Evolutionary conservation across 2,329 filamentous ascomycete species (phyloP), one percentile per base, ranked within the genome.

Genomic region (Lachnellula subtilissima): DNA sequence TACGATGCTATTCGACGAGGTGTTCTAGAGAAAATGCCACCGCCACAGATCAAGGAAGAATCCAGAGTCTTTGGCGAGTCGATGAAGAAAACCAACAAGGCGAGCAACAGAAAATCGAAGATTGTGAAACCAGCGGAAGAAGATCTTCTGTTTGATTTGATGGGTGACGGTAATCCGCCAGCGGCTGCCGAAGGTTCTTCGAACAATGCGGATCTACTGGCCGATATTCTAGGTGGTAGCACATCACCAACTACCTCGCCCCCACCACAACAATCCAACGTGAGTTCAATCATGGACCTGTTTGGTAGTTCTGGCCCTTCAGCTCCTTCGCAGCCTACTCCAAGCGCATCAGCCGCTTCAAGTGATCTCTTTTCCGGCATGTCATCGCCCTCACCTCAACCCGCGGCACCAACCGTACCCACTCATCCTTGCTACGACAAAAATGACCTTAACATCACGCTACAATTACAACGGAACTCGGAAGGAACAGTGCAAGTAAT

Each of bases 21-120:
- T 56, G 94, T 99, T 2, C 77, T 99, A 11, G 94, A 99, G 74
- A 95, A 94, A 72, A 99, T 99, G 95, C 94, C 94, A 7, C 84
- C 94, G 1, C 94, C 94, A 8, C 93, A 97, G 72, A 97, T 99
- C 68, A 91, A 93, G 63, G 94, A 99, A 71, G 91, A 96, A 71
- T 93, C 94, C 53, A 82, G 93, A 58, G 92, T 97, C 3, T 78
- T 99, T 17, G 92, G 92, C 45, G 88, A 93, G 67, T 86, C 91
- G 1, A 78, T 84, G 1, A 86, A 85, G 71, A 83, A 87, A 65
- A 78, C 81, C 61, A 86, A 83, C 71, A 85, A 86, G 68, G 77
- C 83, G 49, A 80, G 84, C 57, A 90, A 88, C 70, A 84, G 91
- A 65, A 89, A 86, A 70, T 84, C 86, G 56, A 92, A 87, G 73